Evolutionary conservation across 345 rosid species (phyloP).

Genomic region (Aurinia saxatilis): DNA sequence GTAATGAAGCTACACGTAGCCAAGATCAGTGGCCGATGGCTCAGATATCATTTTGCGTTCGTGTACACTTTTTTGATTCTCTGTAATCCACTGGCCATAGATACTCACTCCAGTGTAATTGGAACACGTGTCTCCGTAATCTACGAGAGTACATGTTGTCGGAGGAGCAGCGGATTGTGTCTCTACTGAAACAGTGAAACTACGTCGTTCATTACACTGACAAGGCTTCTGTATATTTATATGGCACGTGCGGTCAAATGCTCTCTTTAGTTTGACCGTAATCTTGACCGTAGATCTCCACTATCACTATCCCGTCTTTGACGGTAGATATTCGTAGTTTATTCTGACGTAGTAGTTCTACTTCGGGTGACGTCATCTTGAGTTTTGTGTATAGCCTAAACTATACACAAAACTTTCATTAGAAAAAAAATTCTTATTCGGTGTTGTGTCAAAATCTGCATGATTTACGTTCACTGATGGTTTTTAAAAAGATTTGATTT

Average conservation of each 20-base stretch:
- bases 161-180: background rate
- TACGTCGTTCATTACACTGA: slow-evolving; percentile 5
- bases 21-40: slow-evolving; percentile 11
- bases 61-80: background rate
- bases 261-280: background rate
- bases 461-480: too few relatives aligned
- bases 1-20: background rate
- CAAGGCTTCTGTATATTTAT: background rate
- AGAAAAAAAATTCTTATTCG: too few relatives aligned
- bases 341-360: slow-evolving; percentile 5
- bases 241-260: slow-evolving; percentile 18
- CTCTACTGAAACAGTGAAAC: too few relatives aligned
- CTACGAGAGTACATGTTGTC: background rate
- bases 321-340: too few relatives aligned
- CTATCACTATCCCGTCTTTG: too few relatives aligned
- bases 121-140: background rate
- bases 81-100: background rate
- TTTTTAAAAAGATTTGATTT: too few relatives aligned
- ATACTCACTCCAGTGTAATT: background rate
- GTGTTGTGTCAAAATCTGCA: too few relatives aligned
- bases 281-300: background rate
- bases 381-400: too few relatives aligned
- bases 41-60: slow-evolving; percentile 12
- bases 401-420: too few relatives aligned
- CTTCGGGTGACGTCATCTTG: slow-evolving; percentile 3